A percentile compares a stretch with the other conserved stretches of the same genome.
phyloP scores from a whole-genome alignment of 768 basidiomycete species.

The Boletus rubroflammeus region DNA sequence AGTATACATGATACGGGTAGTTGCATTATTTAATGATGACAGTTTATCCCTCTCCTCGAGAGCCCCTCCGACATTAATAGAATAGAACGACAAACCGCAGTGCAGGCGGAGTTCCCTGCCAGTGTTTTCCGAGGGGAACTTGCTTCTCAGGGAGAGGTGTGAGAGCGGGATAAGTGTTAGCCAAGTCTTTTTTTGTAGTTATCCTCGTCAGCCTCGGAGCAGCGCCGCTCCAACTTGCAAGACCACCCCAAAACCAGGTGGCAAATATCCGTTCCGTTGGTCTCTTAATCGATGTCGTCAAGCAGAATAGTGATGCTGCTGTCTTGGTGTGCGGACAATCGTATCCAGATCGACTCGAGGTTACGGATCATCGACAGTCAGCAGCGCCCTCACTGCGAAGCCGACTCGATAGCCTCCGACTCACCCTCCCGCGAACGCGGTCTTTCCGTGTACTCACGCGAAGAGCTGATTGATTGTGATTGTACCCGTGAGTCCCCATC shows the following conservation, averaged over 20 bases:
- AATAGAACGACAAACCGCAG: neutral
- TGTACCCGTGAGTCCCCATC: constrained; percentile 28
- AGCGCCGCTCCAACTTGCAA: neutral
- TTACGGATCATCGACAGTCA: constrained; percentile 33
- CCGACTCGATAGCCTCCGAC: constrained; percentile 1
- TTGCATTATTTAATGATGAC: constrained; percentile 2
- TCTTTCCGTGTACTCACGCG: constrained; percentile 25
- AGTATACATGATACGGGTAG: neutral
- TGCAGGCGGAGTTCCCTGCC: neutral
- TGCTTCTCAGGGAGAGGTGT: neutral
- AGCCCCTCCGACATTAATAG: constrained; percentile 2
- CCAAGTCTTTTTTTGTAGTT: constrained; percentile 26
- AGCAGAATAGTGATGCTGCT: constrained; percentile 28
- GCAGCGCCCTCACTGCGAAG: neutral
- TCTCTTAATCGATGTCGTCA: constrained; percentile 18
- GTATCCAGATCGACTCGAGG: constrained; percentile 44
- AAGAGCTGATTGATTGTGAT: constrained; percentile 19
- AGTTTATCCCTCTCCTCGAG: neutral
- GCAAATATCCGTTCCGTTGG: neutral
- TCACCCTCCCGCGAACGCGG: constrained; percentile 11
- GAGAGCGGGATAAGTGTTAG: constrained; percentile 11
- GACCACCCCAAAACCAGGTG: neutral
- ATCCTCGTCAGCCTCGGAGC: constrained; percentile 19
- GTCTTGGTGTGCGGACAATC: constrained; percentile 48
- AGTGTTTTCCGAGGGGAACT: neutral